These are phyloP conservation scores for Penicillium freii DNA, from an alignment of 2,329 filamentous ascomycete species.

Conservation along the genomic window DNA sequence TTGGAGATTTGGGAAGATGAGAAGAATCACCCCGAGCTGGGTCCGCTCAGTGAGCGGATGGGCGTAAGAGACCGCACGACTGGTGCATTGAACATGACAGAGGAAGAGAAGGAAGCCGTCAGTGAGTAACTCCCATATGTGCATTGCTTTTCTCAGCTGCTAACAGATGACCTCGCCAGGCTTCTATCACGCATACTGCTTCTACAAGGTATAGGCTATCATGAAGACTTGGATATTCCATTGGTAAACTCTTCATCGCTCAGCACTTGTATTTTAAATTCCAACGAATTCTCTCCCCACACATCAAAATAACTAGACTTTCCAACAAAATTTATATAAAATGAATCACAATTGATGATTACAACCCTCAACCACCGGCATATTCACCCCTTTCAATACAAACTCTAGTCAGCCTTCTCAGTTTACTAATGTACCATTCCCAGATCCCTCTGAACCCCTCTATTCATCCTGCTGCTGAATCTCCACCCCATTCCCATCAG, in stretches of 20 bases:
- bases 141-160: neutral
- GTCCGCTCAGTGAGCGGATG: conserved; percentile 92
- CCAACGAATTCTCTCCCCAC: neutral
- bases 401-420: neutral
- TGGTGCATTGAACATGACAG: conserved; percentile 66
- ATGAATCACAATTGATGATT: neutral
- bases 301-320: neutral
- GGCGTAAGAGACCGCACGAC: conserved; percentile 73
- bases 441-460: neutral
- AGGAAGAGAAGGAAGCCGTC: conserved; percentile 89
- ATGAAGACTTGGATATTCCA: neutral
- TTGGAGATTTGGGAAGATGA: conserved; percentile 88
- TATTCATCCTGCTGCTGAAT: conserved; percentile 6
- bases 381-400: too few relatives aligned
- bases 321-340: neutral
- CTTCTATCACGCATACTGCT: conserved; percentile 94
- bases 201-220: conserved; percentile 77
- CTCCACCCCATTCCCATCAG: neutral
- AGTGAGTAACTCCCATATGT: conserved; percentile 42
- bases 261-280: neutral
- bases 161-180: conserved; percentile 31
- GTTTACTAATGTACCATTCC: neutral
- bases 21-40: conserved; percentile 77
- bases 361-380: neutral
- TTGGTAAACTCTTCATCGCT: neutral